A percentile compares a stretch with the other conserved stretches of the same genome.
These are phyloP conservation scores for Echeveria elegans DNA, from an alignment of 164 flowering plant species.

Conservation along the genomic window DNA sequence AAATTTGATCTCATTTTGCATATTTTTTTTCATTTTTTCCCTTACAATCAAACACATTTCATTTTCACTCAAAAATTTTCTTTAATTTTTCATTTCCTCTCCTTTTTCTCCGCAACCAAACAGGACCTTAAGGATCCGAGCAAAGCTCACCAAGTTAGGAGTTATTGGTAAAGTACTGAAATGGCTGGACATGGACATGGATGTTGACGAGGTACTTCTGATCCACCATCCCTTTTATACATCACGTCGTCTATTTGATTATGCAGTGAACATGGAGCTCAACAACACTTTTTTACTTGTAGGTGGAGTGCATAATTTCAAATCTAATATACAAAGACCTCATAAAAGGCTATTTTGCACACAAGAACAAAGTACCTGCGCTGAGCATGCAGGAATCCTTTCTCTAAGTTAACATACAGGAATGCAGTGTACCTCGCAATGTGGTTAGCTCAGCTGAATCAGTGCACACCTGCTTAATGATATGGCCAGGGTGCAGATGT, in stretches of 20 bases:
- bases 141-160: slow-evolving; percentile 92
- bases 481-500: too few relatives aligned
- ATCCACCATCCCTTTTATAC: background rate
- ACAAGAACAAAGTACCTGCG: slow-evolving; percentile 92
- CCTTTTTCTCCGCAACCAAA: too few relatives aligned
- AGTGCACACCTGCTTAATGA: background rate
- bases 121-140: slow-evolving; percentile 75
- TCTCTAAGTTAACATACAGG: slow-evolving; percentile 74
- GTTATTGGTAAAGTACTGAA: slow-evolving; percentile 78
- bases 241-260: background rate
- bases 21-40: too few relatives aligned
- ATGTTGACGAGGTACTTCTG: slow-evolving; percentile 84
- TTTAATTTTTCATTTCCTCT: too few relatives aligned
- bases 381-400: slow-evolving; percentile 97
- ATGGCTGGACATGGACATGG: slow-evolving; percentile 96
- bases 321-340: slow-evolving; percentile 87
- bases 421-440: slow-evolving; percentile 28
- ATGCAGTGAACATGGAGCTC: background rate
- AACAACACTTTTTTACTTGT: slow-evolving; percentile 10
- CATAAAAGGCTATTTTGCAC: slow-evolving; percentile 90
- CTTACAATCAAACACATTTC: too few relatives aligned
- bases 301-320: slow-evolving; percentile 95
- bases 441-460: background rate
- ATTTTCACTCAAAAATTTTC: too few relatives aligned
- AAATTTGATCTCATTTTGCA: too few relatives aligned